Evolutionary conservation across 345 rosid genomes (phyloP).

Genomic region (Carallia pectinifolia): DNA sequence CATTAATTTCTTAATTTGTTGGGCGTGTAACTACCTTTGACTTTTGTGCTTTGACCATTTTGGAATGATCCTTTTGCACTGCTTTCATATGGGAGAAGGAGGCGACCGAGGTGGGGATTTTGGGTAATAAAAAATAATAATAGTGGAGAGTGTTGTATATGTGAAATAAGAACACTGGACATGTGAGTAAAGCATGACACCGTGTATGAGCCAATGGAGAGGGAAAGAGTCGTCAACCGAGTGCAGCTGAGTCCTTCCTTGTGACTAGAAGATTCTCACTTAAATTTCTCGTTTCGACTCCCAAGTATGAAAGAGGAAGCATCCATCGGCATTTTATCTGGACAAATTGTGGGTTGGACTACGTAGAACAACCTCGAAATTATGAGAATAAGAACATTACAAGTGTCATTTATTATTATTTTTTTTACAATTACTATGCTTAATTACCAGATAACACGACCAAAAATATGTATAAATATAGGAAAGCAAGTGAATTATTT

Average conservation of each 20-base stretch:
- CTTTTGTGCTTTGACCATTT: constrained; percentile 35
- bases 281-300: no score
- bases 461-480: no score
- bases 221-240: constrained; percentile 12
- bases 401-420: no score
- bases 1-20: not conserved
- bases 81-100: constrained; percentile 8
- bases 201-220: constrained; percentile 18
- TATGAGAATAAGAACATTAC: not conserved
- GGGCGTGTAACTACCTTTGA: constrained; percentile 7
- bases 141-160: no score
- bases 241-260: not conserved
- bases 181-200: constrained; percentile 33
- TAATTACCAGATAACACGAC: no score
- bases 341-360: not conserved
- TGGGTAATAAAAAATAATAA: not conserved
- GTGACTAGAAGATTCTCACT: constrained; percentile 11
- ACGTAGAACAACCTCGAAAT: not conserved
- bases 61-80: constrained; percentile 31
- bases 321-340: not conserved
- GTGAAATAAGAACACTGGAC: not conserved
- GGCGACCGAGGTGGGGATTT: not conserved
- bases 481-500: no score
- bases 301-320: constrained; percentile 1
- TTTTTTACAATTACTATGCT: no score